Evolutionary conservation across 1,139 yeast genomes (phyloP), one percentile per base, ranked within the genome.

Genomic region (Trichomonascaceae sp.): DNA sequence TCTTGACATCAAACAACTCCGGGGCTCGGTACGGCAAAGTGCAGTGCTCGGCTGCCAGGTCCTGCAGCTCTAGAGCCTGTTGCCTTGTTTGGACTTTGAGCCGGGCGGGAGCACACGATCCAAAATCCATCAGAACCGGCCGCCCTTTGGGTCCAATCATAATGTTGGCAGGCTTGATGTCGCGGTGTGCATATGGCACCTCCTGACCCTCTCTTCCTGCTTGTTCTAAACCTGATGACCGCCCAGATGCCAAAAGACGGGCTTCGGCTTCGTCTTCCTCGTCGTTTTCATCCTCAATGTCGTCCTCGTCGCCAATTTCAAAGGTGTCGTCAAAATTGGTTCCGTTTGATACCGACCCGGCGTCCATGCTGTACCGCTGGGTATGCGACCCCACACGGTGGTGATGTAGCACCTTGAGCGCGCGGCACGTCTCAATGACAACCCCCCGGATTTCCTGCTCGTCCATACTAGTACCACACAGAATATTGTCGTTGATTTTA

Each of bases 21-120:
- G 97, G 97, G 0, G 96, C 94, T 27, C 94, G 61, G 54, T 79
- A 87, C 0, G 93, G 89, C 39, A 82, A 60, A 1, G 94, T 80
- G 50, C 94, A 82, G 52, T 81, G 85, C 49, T 80, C 93, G 40
- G 76, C 82, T 4, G 93, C 85, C 51, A 72, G 64, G 48, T 85
- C 95, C 38, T 82, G 89, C 27, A 84, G 57, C 13, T 77, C 69
- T 22, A 82, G 60, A 0, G 94, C 92, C 44, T 78, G 77, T 30
- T 76, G 77, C 35, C 92, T 65, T 1, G 73, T 65, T 17, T 62
- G 60, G 1, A 80, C 63, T 1, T 57, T 49, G 4, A 71, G 50
- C 3, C 79, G 61, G 0, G 93, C 92, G 37, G 65, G 67, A 2
- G 76, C 59, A 49, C 89, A 76, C 9, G 92, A 77, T 2, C 96